These are phyloP conservation scores for Platanthera guangdongensis DNA, from an alignment of 106 monocot species.

Conservation along the genomic window DNA sequence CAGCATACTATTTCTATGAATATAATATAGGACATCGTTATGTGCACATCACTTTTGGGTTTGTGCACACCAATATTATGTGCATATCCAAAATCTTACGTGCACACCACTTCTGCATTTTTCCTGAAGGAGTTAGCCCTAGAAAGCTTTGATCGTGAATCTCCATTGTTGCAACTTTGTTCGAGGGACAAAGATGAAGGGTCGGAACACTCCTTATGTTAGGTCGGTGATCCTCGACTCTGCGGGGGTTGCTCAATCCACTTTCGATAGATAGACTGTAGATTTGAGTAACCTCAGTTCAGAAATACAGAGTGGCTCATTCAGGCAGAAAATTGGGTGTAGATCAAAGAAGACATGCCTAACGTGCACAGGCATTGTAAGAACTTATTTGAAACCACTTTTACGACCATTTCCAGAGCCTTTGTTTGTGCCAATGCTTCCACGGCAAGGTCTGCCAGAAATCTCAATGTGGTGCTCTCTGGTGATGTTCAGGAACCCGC, in stretches of 20 bases:
- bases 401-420: slow-evolving; percentile 90
- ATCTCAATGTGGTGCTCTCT: slow-evolving; percentile 26
- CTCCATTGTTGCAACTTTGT: too few relatives aligned
- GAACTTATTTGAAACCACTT: slow-evolving; percentile 59
- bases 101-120: too few relatives aligned
- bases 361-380: slow-evolving; percentile 30
- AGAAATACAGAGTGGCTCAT: slow-evolving; percentile 70
- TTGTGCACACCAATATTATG: too few relatives aligned
- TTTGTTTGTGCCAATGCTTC: slow-evolving; percentile 93
- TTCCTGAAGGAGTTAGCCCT: too few relatives aligned
- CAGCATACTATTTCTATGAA: too few relatives aligned
- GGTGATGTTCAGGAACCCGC: slow-evolving; percentile 71
- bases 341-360: slow-evolving; percentile 19
- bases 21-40: too few relatives aligned
- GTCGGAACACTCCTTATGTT: slow-evolving; percentile 95
- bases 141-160: too few relatives aligned
- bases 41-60: too few relatives aligned
- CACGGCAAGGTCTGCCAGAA: slow-evolving; percentile 54
- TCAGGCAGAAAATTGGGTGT: slow-evolving; percentile 56
- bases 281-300: slow-evolving; percentile 76
- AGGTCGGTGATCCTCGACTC: slow-evolving; percentile 70
- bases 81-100: too few relatives aligned
- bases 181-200: slow-evolving; percentile 57
- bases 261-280: slow-evolving; percentile 77
- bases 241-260: slow-evolving; percentile 74